These are phyloP conservation scores for Puccinellia tenuiflora DNA, from an alignment of 176 grass and related monocot species.

Conservation along the genomic window DNA sequence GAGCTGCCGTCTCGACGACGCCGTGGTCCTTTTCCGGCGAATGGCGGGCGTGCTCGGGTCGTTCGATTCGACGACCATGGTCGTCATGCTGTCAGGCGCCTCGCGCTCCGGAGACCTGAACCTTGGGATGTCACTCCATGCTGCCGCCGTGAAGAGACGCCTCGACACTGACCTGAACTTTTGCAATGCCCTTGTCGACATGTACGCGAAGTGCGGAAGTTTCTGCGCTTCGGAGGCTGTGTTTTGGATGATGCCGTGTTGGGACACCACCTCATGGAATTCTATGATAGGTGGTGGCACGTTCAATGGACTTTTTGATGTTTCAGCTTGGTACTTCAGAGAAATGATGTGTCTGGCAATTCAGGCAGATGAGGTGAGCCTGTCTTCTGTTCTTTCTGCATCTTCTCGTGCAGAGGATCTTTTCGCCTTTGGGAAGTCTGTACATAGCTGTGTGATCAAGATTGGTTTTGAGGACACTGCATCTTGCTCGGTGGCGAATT, in stretches of 20 bases:
- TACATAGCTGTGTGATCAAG: slow-evolving; percentile 55
- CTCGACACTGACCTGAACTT: slow-evolving; percentile 23
- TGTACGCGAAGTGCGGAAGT: slow-evolving; percentile 66
- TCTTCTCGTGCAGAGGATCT: slow-evolving; percentile 17
- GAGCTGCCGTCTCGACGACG: slow-evolving; percentile 9
- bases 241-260: slow-evolving; percentile 49
- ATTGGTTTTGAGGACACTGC: slow-evolving; percentile 37
- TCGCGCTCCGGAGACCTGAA: slow-evolving; percentile 25
- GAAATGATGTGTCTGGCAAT: slow-evolving; percentile 42
- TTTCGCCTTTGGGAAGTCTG: slow-evolving; percentile 48
- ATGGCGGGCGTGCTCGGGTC: slow-evolving; percentile 34
- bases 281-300: slow-evolving; percentile 54
- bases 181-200: slow-evolving; percentile 65
- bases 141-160: slow-evolving; percentile 21
- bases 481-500: slow-evolving; percentile 50
- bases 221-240: slow-evolving; percentile 35
- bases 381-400: slow-evolving; percentile 50
- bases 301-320: slow-evolving; percentile 30
- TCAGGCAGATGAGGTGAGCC: slow-evolving; percentile 46
- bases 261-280: slow-evolving; percentile 70
- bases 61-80: slow-evolving; percentile 45
- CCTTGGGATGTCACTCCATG: slow-evolving; percentile 45
- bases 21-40: slow-evolving; percentile 32
- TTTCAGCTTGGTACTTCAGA: slow-evolving; percentile 46
- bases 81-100: slow-evolving; percentile 57